Conservation (phyloP, 768 basidiomycete genomes). For the Glaciozyma martinii region DNA sequence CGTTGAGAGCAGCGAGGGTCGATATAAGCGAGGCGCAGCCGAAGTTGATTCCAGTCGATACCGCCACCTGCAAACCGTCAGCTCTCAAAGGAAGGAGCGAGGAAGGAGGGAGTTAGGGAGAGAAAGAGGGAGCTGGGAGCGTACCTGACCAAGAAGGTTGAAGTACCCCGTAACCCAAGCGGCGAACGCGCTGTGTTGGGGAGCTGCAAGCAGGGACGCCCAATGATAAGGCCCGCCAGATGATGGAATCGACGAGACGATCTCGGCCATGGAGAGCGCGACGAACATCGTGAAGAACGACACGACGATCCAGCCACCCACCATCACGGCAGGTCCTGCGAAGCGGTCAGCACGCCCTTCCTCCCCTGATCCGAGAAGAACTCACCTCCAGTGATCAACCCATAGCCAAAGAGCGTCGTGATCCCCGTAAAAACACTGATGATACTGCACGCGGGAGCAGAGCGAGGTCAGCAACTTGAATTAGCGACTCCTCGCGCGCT, state of each 20-base stretch:
- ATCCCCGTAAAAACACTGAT: too few relatives aligned
- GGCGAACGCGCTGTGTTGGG: slow-evolving; percentile 53
- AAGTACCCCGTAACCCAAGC: slow-evolving; percentile 59
- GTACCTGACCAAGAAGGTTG: slow-evolving; percentile 48
- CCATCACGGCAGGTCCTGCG: slow-evolving; percentile 62
- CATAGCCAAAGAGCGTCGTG: background rate
- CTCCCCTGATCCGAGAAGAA: slow-evolving; percentile 49
- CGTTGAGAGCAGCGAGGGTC: slow-evolving; percentile 53
- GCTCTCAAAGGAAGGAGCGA: slow-evolving; percentile 55
- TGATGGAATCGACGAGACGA: slow-evolving; percentile 41
- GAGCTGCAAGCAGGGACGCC: slow-evolving; percentile 64
- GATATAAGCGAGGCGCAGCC: slow-evolving; percentile 45
- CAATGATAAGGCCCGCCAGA: slow-evolving; percentile 70
- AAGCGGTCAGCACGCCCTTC: background rate
- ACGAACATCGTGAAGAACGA: slow-evolving; percentile 52
- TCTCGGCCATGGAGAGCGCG: slow-evolving; percentile 63
- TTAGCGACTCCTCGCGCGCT: too few relatives aligned
- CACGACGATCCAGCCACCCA: slow-evolving; percentile 44
- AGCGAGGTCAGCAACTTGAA: too few relatives aligned
- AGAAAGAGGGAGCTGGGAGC: background rate
- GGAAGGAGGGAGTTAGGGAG: background rate
- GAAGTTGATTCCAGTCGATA: background rate
- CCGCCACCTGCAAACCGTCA: slow-evolving; percentile 41
- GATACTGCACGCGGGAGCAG: too few relatives aligned
- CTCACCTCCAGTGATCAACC: background rate